phyloP scores from a whole-genome alignment of 305 asterid genomes.

The Fraxinus nigra region DNA sequence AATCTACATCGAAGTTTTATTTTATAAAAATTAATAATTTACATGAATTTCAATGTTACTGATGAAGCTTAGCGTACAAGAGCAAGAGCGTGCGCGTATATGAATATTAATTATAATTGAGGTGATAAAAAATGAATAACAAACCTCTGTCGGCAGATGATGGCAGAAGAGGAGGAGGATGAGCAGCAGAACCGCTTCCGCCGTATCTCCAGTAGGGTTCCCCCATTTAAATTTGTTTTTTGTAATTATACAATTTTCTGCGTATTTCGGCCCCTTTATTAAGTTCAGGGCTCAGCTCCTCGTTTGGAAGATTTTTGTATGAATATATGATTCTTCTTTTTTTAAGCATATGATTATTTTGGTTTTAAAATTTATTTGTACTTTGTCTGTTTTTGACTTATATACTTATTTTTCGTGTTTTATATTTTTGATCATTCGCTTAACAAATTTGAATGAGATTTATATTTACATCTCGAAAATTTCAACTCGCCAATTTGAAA shows the following conservation, averaged over 20 bases:
- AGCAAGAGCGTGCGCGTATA: neutral
- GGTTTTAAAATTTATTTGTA: no score
- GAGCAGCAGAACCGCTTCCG: conserved; percentile 10
- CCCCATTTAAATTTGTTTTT: conserved; percentile 28
- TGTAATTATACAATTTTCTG: neutral
- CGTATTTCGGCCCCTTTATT: neutral
- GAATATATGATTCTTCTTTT: neutral
- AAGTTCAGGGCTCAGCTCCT: neutral
- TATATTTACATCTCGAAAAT: neutral
- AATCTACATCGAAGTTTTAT: neutral
- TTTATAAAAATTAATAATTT: neutral
- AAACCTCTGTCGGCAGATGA: conserved; percentile 35
- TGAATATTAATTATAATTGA: neutral
- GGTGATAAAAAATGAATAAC: neutral
- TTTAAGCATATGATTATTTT: neutral
- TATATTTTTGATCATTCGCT: neutral
- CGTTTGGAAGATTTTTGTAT: neutral
- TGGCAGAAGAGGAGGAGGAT: conserved; percentile 31
- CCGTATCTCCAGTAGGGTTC: conserved; percentile 51
- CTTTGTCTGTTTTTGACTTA: no score
- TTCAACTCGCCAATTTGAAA: neutral
- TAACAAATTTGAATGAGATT: neutral
- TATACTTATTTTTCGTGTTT: neutral
- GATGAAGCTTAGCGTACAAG: neutral
- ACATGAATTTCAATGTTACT: neutral